Percentiles rank a stretch among this genome's conserved stretches.
Conservation (phyloP, 2,329 filamentous ascomycete genomes). For the Capronia americana region DNA sequence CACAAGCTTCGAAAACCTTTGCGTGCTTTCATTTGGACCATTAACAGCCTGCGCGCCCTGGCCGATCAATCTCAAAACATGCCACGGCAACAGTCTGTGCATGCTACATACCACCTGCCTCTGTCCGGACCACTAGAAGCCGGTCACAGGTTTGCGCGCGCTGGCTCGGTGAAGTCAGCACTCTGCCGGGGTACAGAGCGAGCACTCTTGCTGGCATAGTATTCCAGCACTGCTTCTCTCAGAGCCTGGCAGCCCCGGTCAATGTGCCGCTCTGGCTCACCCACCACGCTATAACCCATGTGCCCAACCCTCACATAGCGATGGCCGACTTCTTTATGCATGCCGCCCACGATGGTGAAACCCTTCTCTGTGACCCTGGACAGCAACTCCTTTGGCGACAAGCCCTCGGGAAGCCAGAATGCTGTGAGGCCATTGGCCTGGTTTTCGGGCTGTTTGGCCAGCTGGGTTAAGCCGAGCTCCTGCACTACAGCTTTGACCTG, state of each 20-base stretch:
- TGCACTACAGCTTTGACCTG: slow-evolving; percentile 82
- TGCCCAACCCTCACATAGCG: slow-evolving; percentile 96
- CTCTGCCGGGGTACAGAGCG: background rate
- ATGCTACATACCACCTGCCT: background rate
- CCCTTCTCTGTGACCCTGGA: slow-evolving; percentile 83
- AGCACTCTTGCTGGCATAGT: slow-evolving; percentile 2
- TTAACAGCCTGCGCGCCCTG: no score
- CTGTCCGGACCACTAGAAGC: background rate
- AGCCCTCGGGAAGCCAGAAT: slow-evolving; percentile 85
- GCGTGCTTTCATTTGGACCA: no score
- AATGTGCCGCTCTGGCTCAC: slow-evolving; percentile 78
- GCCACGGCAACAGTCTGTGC: no score
- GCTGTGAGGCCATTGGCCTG: slow-evolving; percentile 98
- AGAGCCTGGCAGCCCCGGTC: slow-evolving; percentile 81
- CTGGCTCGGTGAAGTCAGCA: background rate
- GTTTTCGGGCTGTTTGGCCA: slow-evolving; percentile 82
- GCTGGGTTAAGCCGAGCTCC: slow-evolving; percentile 81
- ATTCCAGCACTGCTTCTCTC: slow-evolving; percentile 65
- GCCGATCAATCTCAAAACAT: no score
- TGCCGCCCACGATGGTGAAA: slow-evolving; percentile 89
- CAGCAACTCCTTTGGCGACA: slow-evolving; percentile 80
- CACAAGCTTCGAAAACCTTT: background rate
- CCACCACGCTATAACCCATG: slow-evolving; percentile 92
- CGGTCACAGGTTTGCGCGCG: slow-evolving; percentile 11
- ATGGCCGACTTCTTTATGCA: slow-evolving; percentile 91